Conservation (phyloP, 257 asterid genomes). For the Anisodus acutangulus region DNA sequence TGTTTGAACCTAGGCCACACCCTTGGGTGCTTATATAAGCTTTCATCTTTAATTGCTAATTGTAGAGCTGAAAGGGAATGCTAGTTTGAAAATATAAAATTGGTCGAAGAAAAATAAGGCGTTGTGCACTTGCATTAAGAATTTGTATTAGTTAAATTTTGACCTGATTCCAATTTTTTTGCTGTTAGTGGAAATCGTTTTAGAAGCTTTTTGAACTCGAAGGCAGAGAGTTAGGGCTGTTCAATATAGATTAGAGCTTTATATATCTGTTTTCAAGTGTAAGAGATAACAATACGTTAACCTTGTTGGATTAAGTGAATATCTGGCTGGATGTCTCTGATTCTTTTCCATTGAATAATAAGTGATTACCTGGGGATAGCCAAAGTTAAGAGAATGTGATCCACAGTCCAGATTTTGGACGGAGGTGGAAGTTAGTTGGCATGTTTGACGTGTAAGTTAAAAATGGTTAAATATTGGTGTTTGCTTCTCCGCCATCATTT, state of each 20-base stretch:
- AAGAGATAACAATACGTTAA: background rate
- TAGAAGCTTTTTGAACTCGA: background rate
- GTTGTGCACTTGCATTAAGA: background rate
- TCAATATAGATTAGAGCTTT: background rate
- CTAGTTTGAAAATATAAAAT: background rate
- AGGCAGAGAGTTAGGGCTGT: background rate
- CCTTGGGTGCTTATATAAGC: conserved; percentile 47
- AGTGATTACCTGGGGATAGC: background rate
- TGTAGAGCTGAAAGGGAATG: background rate
- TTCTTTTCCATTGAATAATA: background rate
- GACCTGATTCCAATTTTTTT: background rate
- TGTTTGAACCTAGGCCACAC: conserved; percentile 15
- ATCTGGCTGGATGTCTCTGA: background rate
- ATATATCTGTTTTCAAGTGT: background rate
- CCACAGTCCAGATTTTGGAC: conserved; percentile 18
- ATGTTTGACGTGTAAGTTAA: background rate
- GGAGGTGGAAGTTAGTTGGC: background rate
- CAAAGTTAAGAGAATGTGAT: conserved; percentile 3
- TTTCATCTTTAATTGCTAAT: conserved; percentile 28
- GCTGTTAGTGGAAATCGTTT: background rate
- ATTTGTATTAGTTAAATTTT: background rate
- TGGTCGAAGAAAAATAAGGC: background rate
- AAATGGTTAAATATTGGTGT: background rate
- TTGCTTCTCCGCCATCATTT: background rate
- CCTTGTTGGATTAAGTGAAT: background rate